Evolutionary conservation across 139 green algal species (phyloP).

Genomic region (Chloropicon primus): DNA sequence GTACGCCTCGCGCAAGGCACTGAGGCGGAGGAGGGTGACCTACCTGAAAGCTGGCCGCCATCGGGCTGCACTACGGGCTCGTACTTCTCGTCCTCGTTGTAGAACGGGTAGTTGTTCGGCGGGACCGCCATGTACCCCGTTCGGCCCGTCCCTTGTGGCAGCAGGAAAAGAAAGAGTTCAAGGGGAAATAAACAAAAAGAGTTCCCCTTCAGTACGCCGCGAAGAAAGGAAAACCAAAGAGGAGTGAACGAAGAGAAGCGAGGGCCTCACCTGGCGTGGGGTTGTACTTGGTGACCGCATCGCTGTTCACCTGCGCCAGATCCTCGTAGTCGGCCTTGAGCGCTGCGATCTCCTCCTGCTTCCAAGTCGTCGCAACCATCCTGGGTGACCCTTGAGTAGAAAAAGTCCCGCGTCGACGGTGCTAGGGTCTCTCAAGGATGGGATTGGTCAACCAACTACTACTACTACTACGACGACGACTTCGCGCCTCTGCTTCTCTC

Average conservation of each 20-base stretch:
- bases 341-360: background rate
- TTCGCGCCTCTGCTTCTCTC: too few relatives aligned
- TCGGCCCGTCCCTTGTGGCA: conserved; percentile 31
- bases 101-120: conserved; percentile 88
- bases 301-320: background rate
- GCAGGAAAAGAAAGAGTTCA: too few relatives aligned
- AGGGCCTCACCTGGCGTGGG: conserved; percentile 17
- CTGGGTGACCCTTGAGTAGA: too few relatives aligned
- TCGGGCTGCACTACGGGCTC: conserved; percentile 58
- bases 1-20: too few relatives aligned
- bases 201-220: background rate
- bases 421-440: too few relatives aligned
- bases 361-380: background rate
- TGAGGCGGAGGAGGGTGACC: background rate
- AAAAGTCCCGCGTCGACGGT: too few relatives aligned
- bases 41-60: conserved; percentile 76
- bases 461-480: too few relatives aligned
- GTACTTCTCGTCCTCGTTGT: conserved; percentile 67
- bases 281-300: conserved; percentile 21
- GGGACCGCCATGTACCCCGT: conserved; percentile 57
- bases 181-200: too few relatives aligned
- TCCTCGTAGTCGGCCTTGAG: conserved; percentile 6
- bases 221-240: background rate
- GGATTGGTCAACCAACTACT: too few relatives aligned
- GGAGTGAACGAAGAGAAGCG: too few relatives aligned